These are phyloP conservation scores for Aspergillus viridinutans DNA, from an alignment of 2,329 filamentous ascomycete species.

Conservation along the genomic window DNA sequence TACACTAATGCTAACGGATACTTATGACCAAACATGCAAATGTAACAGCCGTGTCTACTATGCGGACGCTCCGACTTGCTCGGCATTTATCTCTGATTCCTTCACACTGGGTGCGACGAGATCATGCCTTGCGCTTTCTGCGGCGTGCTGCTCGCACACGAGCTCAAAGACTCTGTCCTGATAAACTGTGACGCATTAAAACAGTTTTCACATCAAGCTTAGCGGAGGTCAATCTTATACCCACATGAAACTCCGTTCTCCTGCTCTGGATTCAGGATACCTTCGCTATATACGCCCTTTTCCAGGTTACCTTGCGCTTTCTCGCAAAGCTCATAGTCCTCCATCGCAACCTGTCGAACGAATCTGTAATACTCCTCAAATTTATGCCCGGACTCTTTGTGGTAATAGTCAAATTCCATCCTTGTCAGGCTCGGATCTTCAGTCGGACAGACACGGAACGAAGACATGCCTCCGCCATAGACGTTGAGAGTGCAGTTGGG, in stretches of 20 bases:
- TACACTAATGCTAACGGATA: too few relatives aligned
- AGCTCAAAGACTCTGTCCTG: slow-evolving; percentile 46
- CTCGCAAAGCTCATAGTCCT: slow-evolving; percentile 56
- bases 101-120: slow-evolving; percentile 2
- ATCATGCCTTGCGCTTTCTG: slow-evolving; percentile 24
- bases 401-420: slow-evolving; percentile 60
- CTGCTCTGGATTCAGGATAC: slow-evolving; percentile 53
- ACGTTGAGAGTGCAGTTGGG: slow-evolving; percentile 55
- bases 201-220: neutral
- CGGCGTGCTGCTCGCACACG: slow-evolving; percentile 41
- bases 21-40: too few relatives aligned
- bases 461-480: slow-evolving; percentile 56
- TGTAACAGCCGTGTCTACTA: neutral
- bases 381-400: slow-evolving; percentile 47
- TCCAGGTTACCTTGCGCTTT: slow-evolving; percentile 53
- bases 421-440: slow-evolving; percentile 47
- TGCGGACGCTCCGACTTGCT: slow-evolving; percentile 2
- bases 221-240: slow-evolving; percentile 14
- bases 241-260: slow-evolving; percentile 53
- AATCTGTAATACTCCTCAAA: slow-evolving; percentile 57
- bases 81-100: neutral
- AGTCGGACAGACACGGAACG: slow-evolving; percentile 53
- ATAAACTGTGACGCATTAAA: slow-evolving; percentile 35
- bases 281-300: slow-evolving; percentile 52
- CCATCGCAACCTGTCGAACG: slow-evolving; percentile 53